Evolutionary conservation across 1,284 basidiomycete species (phyloP), one percentile per base, ranked within the genome.

Genomic region (Malassezia japonica): DNA sequence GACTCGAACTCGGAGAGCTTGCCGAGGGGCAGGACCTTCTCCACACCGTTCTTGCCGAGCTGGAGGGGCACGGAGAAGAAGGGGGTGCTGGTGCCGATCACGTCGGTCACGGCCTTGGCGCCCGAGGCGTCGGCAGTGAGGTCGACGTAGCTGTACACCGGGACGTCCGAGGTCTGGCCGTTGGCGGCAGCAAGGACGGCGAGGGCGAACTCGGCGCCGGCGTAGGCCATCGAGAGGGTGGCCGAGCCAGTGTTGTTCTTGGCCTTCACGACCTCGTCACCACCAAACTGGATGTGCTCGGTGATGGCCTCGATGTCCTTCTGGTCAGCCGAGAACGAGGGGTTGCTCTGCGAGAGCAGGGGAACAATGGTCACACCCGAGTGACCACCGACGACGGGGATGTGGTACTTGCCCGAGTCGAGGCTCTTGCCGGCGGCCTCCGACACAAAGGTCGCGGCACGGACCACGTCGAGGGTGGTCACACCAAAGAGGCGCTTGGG

Each of bases 401-500:
- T 81, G 42, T 79, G 76, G 62, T 58, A 70, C 53, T 60, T 60
- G 50, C 57, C 59, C 32, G 78, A 81, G 29, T 80, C 75, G 54
- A 83, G 82, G 48, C 81, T 75, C 61, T 81, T 79, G 61, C 83
- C 82, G 50, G 82, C 76, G 60, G 85, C 79, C 74, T 90, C 87
- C 25, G 89, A 79, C 46, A 94, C 83, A 76, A 98, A 98, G 50
- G 89, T 91, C 15, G 89, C 90, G 25, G 94, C 83, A 68, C 94
- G 90, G 66, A 96, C 88, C 59, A 96, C 90, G 75, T 99, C 92
- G 58, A 99, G 82, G 31, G 94, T 96, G 55, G 94, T 96, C 45
- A 96, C 89, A 80, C 92, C 94, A 73, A 96, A 96, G 60, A 98
- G 75, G 64, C 88, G 74, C 74, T 78, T 79, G 60, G 89, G 85